Conservation (phyloP, 768 basidiomycete species). For the Mycena galopus region DNA sequence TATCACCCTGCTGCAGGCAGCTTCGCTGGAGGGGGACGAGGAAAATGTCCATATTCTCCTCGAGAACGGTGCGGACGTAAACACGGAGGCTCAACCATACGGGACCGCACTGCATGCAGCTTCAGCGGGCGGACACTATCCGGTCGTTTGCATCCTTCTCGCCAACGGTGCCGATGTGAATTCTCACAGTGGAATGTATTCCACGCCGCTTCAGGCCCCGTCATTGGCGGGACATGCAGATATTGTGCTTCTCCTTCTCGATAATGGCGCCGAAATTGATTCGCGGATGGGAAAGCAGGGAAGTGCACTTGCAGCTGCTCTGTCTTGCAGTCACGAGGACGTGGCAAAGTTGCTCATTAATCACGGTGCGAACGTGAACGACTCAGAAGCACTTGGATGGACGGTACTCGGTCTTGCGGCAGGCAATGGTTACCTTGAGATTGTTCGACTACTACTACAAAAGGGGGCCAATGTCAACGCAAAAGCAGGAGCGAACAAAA, state of each 20-base stretch:
- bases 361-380: neutral
- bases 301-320: neutral
- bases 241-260: neutral
- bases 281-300: neutral
- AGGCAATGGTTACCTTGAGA: too few species aligned
- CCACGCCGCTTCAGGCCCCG: neutral
- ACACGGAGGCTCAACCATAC: neutral
- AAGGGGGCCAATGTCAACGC: too few species aligned
- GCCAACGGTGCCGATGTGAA: neutral
- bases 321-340: neutral
- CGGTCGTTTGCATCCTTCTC: neutral
- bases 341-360: neutral
- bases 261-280: neutral
- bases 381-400: too few species aligned
- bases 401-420: too few species aligned
- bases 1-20: neutral
- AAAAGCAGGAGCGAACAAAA: too few species aligned
- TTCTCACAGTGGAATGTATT: neutral
- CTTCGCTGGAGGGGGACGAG: neutral
- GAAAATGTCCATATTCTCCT: neutral
- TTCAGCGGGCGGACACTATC: neutral
- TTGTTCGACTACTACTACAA: too few species aligned
- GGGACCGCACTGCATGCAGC: neutral
- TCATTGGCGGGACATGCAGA: neutral
- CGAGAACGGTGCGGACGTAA: neutral